Base-by-base conservation (phyloP, 1,284 basidiomycete species). In the Trametes versicolor region DNA sequence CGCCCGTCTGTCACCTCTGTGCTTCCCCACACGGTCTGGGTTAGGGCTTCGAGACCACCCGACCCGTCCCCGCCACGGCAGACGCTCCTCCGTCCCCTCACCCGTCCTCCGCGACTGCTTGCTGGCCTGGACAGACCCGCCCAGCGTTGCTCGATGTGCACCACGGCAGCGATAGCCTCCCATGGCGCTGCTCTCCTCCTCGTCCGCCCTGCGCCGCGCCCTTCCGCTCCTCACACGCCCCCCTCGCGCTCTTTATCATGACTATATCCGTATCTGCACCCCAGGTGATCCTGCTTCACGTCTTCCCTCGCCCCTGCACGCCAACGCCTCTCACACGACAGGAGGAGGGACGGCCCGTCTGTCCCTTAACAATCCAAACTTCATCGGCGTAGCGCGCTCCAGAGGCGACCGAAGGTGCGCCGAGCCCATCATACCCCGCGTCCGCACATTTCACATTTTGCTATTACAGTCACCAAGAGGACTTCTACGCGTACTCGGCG, bases 331-430 rank as follows among this genome's bases (percentile, higher is more conserved):
- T 15, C 15, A 48, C 34, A 10, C 53, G 65, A 50, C 61, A 80
- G 81, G 78, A 17, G 81, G 78, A 15, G 81, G 82, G 10, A 74
- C 73, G 12, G 77, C 76, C 15, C 77, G 83, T 17, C 71, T 85
- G 27, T 79, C 80, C 19, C 75, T 84, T 21, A 77, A 77, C 58
- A 83, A 83, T 29, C 82, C 85, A 1, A 86, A 85, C 65, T 75
- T 95, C 55, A 88, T 95, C 62, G 94, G 94, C 15, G 82, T 90
- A 47, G 86, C 87, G n/a, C 87, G 85, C 57, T 92, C 91, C 50
- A 85, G 94, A 57, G 94, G 94, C 34, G 88, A 87, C 68, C 82
- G 93, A 79, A 83, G 83, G 93, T 92, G 75, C 47, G 81, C 71
- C 56, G 47, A 55, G n/a, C 37, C 8, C 49, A 29, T 29, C 36